phyloP scores from a whole-genome alignment of 805 yeast genomes.

The Yamadazyma sp. region DNA sequence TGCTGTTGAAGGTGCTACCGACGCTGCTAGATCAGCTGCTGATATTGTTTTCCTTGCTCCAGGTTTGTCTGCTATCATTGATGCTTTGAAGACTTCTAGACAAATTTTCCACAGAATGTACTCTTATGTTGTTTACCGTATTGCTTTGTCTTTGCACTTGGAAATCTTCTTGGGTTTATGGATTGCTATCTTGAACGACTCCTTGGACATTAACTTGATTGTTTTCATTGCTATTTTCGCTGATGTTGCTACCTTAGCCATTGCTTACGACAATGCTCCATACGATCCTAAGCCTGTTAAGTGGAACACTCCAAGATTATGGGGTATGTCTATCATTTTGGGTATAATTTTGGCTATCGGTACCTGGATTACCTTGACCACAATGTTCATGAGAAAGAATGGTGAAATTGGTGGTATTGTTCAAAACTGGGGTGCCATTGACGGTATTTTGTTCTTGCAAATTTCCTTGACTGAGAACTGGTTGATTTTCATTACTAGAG shows the following conservation, averaged over 20 bases:
- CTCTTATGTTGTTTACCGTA: slow-evolving; percentile 97
- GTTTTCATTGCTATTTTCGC: slow-evolving; percentile 97
- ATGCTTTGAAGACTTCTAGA: slow-evolving; percentile 88
- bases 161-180: slow-evolving; percentile 94
- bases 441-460: slow-evolving; percentile 91
- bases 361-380: slow-evolving; percentile 92
- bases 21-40: slow-evolving; percentile 96
- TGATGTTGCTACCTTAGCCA: slow-evolving; percentile 95
- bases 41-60: slow-evolving; percentile 93
- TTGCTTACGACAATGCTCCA: slow-evolving; percentile 97
- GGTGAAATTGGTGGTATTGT: slow-evolving; percentile 61
- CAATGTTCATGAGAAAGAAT: slow-evolving; percentile 87
- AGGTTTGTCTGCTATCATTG: slow-evolving; percentile 92
- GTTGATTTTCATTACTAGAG: slow-evolving; percentile 96
- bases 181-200: slow-evolving; percentile 89
- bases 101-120: slow-evolving; percentile 99
- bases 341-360: slow-evolving; percentile 87
- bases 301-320: slow-evolving; percentile 95
- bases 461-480: slow-evolving; percentile 95
- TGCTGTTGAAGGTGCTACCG: slow-evolving; percentile 98
- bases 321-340: slow-evolving; percentile 92
- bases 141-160: slow-evolving; percentile 91
- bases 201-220: slow-evolving; percentile 85
- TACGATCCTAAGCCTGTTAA: slow-evolving; percentile 89
- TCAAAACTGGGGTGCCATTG: slow-evolving; percentile 93